Evolutionary conservation across 768 basidiomycete species (phyloP), one percentile per base, ranked within the genome.

Genomic region (Boletus subcaerulescens): DNA sequence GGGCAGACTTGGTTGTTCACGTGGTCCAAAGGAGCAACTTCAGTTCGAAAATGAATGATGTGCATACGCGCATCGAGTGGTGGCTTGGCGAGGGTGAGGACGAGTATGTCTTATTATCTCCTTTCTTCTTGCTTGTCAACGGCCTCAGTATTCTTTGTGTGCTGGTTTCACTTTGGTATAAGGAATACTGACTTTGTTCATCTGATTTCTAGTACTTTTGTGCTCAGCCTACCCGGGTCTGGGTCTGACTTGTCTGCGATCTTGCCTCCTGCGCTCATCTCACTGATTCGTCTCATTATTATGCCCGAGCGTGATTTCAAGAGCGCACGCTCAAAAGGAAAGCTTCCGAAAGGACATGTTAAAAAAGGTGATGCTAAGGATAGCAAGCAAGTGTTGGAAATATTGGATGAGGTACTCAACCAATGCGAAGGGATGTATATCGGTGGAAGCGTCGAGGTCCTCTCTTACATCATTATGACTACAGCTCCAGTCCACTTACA

Each of bases 31-130:
- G 29, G 49, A 57, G 29, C 35, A 31, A 24, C 8, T 38, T 31
- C 5, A 59, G 50, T 32, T 57, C 39, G 14, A 63, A 72, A 35
- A 36, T 17, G 39, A 42, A 48, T 7, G 52, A 63, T 40, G 20
- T 52, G 14, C 45, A 8, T 15, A 50, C 60, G 5, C 80, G 92
- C 38, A 86, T 97, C 10, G 91, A 98, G 56, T 97, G 91, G 86
- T 94, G 94, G 91, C 74, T 98, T 13, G 93, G 97, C 58, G 81
- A 87, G 65, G 90, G 87, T 3, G 88, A 88, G 18, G 93, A 96
- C 59, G 94, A 97, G 93, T 94, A 65, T 59, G 85, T 75, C 31
- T 32, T 38, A 44, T 40, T 45, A 36, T 24, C 29, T 38, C 1
- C 4, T 41, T 32, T 17, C 11, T 48, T n/a, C 38, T 40, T 29